Evolutionary conservation across 2,329 filamentous ascomycete genomes (phyloP).

Genomic region (Colletotrichum chlorophyti): DNA sequence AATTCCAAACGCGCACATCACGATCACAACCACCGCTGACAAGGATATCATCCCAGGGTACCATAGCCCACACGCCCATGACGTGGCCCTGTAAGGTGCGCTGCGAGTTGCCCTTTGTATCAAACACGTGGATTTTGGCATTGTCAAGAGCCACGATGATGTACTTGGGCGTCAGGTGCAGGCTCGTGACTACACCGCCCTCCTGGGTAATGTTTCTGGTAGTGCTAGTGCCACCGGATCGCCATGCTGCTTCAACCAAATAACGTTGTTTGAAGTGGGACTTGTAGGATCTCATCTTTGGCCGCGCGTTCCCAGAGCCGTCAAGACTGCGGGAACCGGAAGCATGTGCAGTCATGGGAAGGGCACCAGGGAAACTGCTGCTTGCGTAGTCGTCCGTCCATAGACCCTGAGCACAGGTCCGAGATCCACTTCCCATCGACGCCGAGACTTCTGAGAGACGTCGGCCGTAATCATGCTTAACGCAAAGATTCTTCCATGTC

Average conservation of each 20-base stretch:
- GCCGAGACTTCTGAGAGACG: slow-evolving; percentile 57
- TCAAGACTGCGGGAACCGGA: slow-evolving; percentile 62
- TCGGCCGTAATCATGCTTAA: slow-evolving; percentile 87
- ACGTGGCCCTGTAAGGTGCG: slow-evolving; percentile 93
- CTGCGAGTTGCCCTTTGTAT: slow-evolving; percentile 86
- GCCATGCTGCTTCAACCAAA: slow-evolving; percentile 96
- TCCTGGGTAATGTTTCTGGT: slow-evolving; percentile 93
- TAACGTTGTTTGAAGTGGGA: slow-evolving; percentile 98
- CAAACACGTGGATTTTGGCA: slow-evolving; percentile 97
- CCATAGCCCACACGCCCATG: slow-evolving; percentile 99
- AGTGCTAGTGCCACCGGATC: slow-evolving; percentile 84
- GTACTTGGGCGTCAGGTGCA: slow-evolving; percentile 93
- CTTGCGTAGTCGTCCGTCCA: slow-evolving; percentile 36
- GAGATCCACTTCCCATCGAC: slow-evolving; percentile 9
- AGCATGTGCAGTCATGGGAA: slow-evolving; percentile 43
- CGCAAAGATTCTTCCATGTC: slow-evolving; percentile 96
- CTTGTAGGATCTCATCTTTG: slow-evolving; percentile 84
- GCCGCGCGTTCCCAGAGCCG: slow-evolving; percentile 52
- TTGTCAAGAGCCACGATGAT: slow-evolving; percentile 98
- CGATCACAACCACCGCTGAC: slow-evolving; percentile 97
- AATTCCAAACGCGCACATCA: slow-evolving; percentile 96
- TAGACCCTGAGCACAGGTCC: slow-evolving; percentile 17
- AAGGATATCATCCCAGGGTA: slow-evolving; percentile 93
- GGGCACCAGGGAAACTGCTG: slow-evolving; percentile 54
- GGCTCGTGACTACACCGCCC: slow-evolving; percentile 93